Evolutionary conservation across 2,329 filamentous ascomycete species (phyloP).

Genomic region (Colletotrichum costaricense): DNA sequence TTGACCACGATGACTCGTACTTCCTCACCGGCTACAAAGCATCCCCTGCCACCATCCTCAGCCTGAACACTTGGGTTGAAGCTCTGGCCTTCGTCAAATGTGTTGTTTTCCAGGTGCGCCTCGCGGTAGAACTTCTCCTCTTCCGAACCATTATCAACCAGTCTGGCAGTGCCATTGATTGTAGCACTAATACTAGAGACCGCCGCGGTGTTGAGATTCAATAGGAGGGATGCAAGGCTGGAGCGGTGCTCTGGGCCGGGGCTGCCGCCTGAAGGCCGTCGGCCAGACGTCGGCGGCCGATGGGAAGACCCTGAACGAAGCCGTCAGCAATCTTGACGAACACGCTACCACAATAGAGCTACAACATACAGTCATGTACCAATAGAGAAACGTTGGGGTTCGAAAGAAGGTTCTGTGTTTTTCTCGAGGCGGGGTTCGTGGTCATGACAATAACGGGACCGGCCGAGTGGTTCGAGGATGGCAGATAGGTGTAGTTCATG

Average conservation of each 20-base stretch:
- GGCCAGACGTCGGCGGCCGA: constrained; percentile 80
- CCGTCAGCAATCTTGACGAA: constrained; percentile 11
- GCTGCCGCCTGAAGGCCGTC: constrained; percentile 69
- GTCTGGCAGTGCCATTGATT: constrained; percentile 86
- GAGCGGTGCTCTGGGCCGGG: constrained; percentile 75
- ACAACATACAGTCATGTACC: constrained; percentile 83
- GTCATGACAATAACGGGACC: constrained; percentile 96
- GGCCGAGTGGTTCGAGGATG: constrained; percentile 75
- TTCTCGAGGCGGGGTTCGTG: constrained; percentile 81
- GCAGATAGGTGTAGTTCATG: constrained; percentile 99
- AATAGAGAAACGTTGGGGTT: constrained; percentile 92
- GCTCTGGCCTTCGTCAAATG: constrained; percentile 71
- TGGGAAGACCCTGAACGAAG: constrained; percentile 79
- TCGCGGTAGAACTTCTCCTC: constrained; percentile 88
- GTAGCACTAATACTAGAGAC: constrained; percentile 91
- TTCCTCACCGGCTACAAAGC: constrained; percentile 83
- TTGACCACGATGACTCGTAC: constrained; percentile 88
- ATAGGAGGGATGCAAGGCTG: constrained; percentile 82
- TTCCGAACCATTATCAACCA: constrained; percentile 78
- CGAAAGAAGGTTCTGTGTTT: constrained; percentile 81
- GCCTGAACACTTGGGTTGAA: constrained; percentile 48
- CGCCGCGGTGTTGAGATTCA: constrained; percentile 91
- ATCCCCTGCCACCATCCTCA: constrained; percentile 67
- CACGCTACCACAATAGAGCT: too few relatives aligned
- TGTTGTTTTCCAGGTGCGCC: constrained; percentile 91